These are phyloP conservation scores for Leavenworthia alabamica DNA, from an alignment of 345 rosid species.

Conservation along the genomic window DNA sequence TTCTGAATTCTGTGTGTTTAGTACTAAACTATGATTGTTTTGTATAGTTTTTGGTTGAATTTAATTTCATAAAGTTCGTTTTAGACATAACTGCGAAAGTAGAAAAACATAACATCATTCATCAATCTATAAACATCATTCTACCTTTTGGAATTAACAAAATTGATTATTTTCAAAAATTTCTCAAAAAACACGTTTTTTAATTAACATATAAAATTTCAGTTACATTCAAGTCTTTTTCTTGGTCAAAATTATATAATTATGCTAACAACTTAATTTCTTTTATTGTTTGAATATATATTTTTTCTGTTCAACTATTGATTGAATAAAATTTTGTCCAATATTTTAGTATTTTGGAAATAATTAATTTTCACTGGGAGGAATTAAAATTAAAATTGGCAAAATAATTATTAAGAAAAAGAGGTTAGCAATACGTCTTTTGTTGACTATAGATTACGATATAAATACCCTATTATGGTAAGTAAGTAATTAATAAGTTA, in stretches of 20 bases:
- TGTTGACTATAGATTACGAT: background rate
- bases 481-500: background rate
- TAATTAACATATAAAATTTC: background rate
- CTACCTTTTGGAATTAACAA: background rate
- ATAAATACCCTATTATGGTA: constrained; percentile 1
- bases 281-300: background rate
- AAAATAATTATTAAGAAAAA: background rate
- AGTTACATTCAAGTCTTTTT: background rate
- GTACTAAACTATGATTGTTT: background rate
- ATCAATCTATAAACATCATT: background rate
- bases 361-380: background rate
- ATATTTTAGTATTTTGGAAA: background rate
- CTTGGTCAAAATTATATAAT: constrained; percentile 2
- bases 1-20: background rate
- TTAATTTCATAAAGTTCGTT: background rate
- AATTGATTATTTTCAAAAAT: constrained; percentile 3
- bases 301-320: background rate
- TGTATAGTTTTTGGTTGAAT: background rate
- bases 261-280: background rate
- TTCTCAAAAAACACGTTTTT: background rate
- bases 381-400: background rate
- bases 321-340: background rate
- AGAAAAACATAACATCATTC: constrained; percentile 7
- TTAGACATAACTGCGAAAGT: background rate
- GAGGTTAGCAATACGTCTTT: constrained; percentile 4